Evolutionary conservation across 1,284 basidiomycete species (phyloP), one percentile per base, ranked within the genome.

Genomic region (Calocybe gambosa): DNA sequence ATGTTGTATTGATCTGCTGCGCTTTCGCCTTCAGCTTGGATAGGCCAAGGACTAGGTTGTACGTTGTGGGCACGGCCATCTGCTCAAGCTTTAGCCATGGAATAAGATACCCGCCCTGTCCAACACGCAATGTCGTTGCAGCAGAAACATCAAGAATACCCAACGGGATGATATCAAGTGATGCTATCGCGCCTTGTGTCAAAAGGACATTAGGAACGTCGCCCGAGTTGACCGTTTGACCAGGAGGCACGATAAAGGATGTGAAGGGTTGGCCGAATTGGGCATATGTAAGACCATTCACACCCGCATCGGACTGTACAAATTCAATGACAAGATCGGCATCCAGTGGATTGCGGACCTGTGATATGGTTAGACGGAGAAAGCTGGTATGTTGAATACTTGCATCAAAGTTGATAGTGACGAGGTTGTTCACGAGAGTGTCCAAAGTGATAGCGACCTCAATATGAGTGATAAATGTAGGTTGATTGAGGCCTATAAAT

Each of bases 281-380:
- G 2, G 83, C 80, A 51, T 71, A 85, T 1, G 67, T 71, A 34
- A 65, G 58, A 3, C 77, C 78, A 33, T 77, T 60, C 3, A 82
- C 62, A 0, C 73, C 67, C 1, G 70, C 65, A 53, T 84, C 78
- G 8, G 72, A 66, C 56, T 85, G 82, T 0, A 78, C 69, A 49
- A 73, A 77, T 40, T 71, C 66, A 50, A 86, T 67, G 23, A 72
- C 62, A 16, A 85, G 65, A 21, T 77, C 72, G 2, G 77, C 66
- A 49, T 73, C 75, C 6, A 84, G 61, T 2, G 82, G 80, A 55
- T 85, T 85, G 46, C 68, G 59, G 20, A 78, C 60, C 76, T 78
- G 44, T 20, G 21, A 26, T 1, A 34, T 39, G 4, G 16, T 31
- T 36, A 25, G 23, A 53, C 35, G 49, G 42, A 40, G 39, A 42